Evolutionary conservation across 805 yeast species (phyloP).

Genomic region (Komagataella populi): DNA sequence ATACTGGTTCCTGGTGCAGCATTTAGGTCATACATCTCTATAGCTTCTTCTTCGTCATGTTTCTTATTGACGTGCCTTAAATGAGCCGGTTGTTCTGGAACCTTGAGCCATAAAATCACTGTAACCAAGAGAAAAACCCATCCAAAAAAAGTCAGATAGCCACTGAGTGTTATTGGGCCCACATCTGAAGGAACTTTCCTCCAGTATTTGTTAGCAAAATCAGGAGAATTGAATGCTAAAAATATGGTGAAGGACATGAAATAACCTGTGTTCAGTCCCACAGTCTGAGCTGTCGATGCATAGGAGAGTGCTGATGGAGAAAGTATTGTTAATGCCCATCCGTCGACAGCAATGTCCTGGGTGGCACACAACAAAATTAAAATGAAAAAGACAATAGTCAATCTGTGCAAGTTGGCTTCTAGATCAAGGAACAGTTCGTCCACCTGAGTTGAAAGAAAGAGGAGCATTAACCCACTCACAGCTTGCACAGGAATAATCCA

Average conservation of each 20-base stretch:
- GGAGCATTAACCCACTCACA: slow-evolving; percentile 57
- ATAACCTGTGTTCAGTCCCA: slow-evolving; percentile 89
- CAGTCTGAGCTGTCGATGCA: slow-evolving; percentile 96
- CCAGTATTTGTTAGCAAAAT: slow-evolving; percentile 79
- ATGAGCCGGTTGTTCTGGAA: slow-evolving; percentile 62
- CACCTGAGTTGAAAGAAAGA: slow-evolving; percentile 47
- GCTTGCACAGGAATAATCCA: slow-evolving; percentile 94
- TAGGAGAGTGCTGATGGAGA: slow-evolving; percentile 68
- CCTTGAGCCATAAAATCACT: slow-evolving; percentile 35
- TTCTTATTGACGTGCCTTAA: slow-evolving; percentile 8
- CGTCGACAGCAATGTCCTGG: slow-evolving; percentile 97
- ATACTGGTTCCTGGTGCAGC: slow-evolving; percentile 12
- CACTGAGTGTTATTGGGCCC: slow-evolving; percentile 63
- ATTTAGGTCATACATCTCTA: slow-evolving; percentile 16
- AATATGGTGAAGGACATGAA: slow-evolving; percentile 86
- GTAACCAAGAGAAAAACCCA: slow-evolving; percentile 58
- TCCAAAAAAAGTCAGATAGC: slow-evolving; percentile 73
- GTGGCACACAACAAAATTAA: slow-evolving; percentile 88
- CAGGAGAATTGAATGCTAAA: slow-evolving; percentile 80
- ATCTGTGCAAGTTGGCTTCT: slow-evolving; percentile 28
- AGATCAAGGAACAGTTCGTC: slow-evolving; percentile 39
- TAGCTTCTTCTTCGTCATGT: slow-evolving; percentile 11
- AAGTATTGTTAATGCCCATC: slow-evolving; percentile 91
- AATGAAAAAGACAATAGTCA: slow-evolving; percentile 62
- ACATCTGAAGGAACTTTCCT: slow-evolving; percentile 42